These are phyloP conservation scores for Suhomyces maxii DNA, from an alignment of 1,139 yeast species.

Conservation along the genomic window DNA sequence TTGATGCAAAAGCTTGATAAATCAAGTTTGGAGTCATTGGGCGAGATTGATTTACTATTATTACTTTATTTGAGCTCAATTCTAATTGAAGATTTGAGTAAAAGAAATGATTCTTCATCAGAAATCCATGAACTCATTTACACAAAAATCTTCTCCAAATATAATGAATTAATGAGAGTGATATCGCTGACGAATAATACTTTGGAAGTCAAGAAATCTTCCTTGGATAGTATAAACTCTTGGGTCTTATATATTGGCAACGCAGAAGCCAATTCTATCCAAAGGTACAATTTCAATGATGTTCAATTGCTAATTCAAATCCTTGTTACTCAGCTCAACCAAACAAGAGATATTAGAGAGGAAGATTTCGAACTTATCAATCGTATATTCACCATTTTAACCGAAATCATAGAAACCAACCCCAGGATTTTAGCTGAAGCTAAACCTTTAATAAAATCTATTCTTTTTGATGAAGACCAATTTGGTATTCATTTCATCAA, in stretches of 20 bases:
- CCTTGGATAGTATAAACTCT: constrained; percentile 33
- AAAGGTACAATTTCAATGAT: constrained; percentile 30
- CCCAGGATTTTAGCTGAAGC: constrained; percentile 39
- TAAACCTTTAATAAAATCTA: constrained; percentile 19
- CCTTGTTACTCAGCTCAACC: constrained; percentile 24
- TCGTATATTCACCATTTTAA: constrained; percentile 35
- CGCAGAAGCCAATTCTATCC: constrained; percentile 37
- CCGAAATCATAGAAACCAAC: constrained; percentile 49
- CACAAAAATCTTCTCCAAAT: constrained; percentile 11
- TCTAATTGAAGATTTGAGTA: constrained; percentile 56
- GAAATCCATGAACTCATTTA: constrained; percentile 13
- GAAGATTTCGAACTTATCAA: constrained; percentile 21
- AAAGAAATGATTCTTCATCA: constrained; percentile 24
- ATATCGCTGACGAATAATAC: not conserved
- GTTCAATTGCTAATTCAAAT: constrained; percentile 18
- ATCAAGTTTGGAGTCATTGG: constrained; percentile 1
- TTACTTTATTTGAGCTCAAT: constrained; percentile 34
- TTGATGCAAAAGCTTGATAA: constrained; percentile 4
- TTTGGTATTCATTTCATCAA: constrained; percentile 42
- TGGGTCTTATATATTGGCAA: constrained; percentile 36
- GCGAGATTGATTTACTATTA: constrained; percentile 11
- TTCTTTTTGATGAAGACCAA: constrained; percentile 37
- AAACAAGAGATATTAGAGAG: constrained; percentile 6
- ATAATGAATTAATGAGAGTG: constrained; percentile 4
- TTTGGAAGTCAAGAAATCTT: constrained; percentile 17